Base-by-base conservation (phyloP, 1,284 basidiomycete genomes). In the Erythrobasidium hasegawianum region DNA sequence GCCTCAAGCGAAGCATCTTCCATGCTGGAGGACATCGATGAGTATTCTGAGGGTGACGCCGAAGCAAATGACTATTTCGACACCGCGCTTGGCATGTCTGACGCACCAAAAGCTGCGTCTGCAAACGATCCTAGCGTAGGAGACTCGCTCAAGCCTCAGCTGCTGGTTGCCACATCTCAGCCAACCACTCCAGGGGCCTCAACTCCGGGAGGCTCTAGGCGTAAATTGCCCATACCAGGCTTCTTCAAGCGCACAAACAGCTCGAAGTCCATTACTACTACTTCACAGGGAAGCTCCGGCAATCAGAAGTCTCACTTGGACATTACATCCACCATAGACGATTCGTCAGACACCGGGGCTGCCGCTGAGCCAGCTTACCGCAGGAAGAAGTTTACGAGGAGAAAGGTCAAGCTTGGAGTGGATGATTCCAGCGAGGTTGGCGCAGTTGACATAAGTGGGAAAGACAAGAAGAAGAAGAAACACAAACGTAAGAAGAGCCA, bases 401-500 rank as follows among this genome's bases (percentile, higher is more conserved):
- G 59, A 27, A 68, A 47, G 57, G 54, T 64, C 56, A 57, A 39
- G 43, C 43, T 41, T 59, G 59, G 33, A 45, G 57, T 33, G 33
- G 47, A 69, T 70, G 50, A 69, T 65, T 49, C 70, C 59, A 56
- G 53, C 64, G 8, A 67, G 68, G 33, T 60, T 62, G 47, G 59
- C 55, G 56, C 64, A 54, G 57, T 33, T 73, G 64, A 58, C 60
- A 16, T 29, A 43, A 40, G 43, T 43, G 43, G 65, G 1, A 67
- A 66, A 18, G 61, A 49, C 14, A 67, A 59, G 18, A 57, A 57
- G 47, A 73, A 70, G 50, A 45, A 53, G 39, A 72, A 71, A 61
- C 70, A 76, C 55, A 81, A 80, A 73, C 68, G 71, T 54, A 55
- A 60, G n/a, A 50, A 57, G 13, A 70, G 43, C 52, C 68, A 64